Evolutionary conservation across 169 alveolate species (phyloP).

Genomic region (Theileria parva): DNA sequence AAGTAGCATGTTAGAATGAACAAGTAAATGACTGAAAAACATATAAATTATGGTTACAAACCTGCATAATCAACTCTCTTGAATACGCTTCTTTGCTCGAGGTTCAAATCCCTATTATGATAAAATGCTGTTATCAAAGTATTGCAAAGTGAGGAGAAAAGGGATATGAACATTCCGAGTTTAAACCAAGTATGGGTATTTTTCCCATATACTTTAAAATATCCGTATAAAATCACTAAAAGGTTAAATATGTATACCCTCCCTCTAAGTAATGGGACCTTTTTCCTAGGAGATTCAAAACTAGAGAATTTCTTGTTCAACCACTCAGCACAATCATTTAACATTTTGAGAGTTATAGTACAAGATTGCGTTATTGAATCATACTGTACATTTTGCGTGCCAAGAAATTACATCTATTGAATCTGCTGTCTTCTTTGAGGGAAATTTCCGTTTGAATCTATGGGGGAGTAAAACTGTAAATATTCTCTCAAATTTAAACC

Average conservation of each 20-base stretch:
- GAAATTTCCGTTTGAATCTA: background rate
- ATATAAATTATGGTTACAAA: constrained; percentile 26
- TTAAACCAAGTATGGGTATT: constrained; percentile 14
- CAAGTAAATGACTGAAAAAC: constrained; percentile 66
- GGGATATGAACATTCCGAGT: constrained; percentile 15
- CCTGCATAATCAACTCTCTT: constrained; percentile 66
- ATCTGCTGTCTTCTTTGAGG: background rate
- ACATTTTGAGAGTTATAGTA: background rate
- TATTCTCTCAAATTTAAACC: background rate
- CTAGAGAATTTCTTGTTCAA: background rate
- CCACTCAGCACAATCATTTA: background rate
- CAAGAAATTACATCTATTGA: background rate
- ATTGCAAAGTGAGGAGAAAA: constrained; percentile 28
- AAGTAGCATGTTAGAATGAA: constrained; percentile 69
- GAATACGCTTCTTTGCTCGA: constrained; percentile 21
- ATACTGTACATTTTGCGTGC: background rate
- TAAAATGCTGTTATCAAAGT: constrained; percentile 36
- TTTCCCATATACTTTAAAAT: background rate
- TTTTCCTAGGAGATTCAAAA: background rate
- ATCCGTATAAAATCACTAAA: constrained; percentile 59
- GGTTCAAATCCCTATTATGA: constrained; percentile 25
- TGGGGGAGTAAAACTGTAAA: background rate
- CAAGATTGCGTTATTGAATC: background rate
- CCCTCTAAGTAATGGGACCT: constrained; percentile 69
- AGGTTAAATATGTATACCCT: constrained; percentile 67